phyloP scores from a whole-genome alignment of 2,329 filamentous ascomycete species.

The Thielaviopsis populi region DNA sequence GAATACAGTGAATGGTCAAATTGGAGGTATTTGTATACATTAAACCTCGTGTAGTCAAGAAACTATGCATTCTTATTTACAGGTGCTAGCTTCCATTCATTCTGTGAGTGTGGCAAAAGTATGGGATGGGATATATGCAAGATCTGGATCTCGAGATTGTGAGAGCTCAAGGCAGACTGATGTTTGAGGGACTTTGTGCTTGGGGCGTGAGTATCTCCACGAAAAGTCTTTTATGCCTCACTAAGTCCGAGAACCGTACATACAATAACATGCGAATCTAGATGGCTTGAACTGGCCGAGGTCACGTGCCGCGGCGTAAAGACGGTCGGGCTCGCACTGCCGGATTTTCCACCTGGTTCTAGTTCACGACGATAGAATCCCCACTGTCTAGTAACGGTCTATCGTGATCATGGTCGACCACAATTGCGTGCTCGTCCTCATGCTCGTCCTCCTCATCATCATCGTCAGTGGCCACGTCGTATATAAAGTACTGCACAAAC shows the following conservation, averaged over 20 bases:
- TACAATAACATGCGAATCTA: too few relatives aligned
- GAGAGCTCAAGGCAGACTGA: background rate
- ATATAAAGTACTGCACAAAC: constrained; percentile 85
- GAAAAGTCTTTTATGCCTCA: background rate
- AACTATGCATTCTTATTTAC: too few relatives aligned
- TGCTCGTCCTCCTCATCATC: constrained; percentile 18
- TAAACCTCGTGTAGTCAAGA: too few relatives aligned
- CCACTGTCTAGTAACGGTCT: background rate
- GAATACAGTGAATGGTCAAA: background rate
- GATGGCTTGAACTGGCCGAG: too few relatives aligned
- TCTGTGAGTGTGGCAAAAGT: background rate
- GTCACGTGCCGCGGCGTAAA: background rate
- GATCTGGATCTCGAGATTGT: background rate
- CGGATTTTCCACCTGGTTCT: background rate
- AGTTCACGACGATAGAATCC: background rate
- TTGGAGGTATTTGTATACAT: background rate
- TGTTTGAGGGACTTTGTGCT: background rate
- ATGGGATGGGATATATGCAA: background rate
- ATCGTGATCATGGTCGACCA: background rate
- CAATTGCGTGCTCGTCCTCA: too few relatives aligned
- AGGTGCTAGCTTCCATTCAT: too few relatives aligned
- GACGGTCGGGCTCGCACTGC: background rate
- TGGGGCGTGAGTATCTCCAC: too few relatives aligned
- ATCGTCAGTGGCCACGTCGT: constrained; percentile 37
- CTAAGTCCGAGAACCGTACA: too few relatives aligned